These are phyloP conservation scores for Solanum hybrid DNA, from an alignment of 305 asterid species.

Conservation along the genomic window DNA sequence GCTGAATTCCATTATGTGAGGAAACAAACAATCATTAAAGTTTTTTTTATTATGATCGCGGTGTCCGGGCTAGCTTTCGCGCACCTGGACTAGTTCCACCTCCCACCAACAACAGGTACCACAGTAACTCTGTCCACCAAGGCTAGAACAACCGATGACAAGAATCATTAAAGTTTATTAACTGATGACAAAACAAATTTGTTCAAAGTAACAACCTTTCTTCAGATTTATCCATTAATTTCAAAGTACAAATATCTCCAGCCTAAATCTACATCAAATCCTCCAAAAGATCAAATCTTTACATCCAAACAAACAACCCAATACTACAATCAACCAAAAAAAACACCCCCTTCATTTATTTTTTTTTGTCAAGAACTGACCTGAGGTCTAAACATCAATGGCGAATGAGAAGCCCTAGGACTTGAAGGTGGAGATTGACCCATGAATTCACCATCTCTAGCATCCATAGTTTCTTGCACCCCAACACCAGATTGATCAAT, in stretches of 20 bases:
- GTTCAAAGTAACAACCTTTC: constrained; percentile 11
- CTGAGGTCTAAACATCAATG: constrained; percentile 89
- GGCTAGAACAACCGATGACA: too few relatives aligned
- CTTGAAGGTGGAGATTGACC: constrained; percentile 91
- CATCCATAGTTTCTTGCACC: constrained; percentile 30
- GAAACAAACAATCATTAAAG: neutral
- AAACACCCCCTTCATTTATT: neutral
- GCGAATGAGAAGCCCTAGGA: constrained; percentile 86
- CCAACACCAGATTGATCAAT: constrained; percentile 31
- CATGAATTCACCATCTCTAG: constrained; percentile 31
- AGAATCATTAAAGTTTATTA: neutral
- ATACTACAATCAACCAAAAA: neutral
- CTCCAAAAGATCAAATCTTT: neutral
- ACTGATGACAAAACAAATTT: neutral
- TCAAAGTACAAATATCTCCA: neutral
- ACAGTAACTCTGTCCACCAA: neutral
- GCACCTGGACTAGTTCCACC: neutral
- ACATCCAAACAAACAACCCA: neutral
- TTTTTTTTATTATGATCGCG: neutral
- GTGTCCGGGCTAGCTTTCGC: neutral
- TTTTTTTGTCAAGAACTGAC: constrained; percentile 15
- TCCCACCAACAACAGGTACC: neutral
- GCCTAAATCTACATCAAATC: neutral
- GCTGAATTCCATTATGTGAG: neutral
- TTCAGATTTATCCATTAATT: constrained; percentile 34